phyloP scores from a whole-genome alignment of 1,284 basidiomycete species.

The Malassezia japonica region DNA sequence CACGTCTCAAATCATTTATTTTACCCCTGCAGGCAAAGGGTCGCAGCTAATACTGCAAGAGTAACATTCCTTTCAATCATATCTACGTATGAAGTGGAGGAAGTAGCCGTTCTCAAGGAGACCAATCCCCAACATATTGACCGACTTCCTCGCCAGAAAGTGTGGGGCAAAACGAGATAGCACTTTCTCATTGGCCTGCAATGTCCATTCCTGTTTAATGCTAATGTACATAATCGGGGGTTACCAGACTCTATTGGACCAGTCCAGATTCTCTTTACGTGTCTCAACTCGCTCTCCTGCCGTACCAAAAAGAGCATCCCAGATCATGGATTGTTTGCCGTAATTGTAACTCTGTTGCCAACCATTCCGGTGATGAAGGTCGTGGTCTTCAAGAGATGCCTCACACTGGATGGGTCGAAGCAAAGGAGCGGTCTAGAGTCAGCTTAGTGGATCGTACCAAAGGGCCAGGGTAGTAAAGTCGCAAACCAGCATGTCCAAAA shows the following conservation, averaged over 20 bases:
- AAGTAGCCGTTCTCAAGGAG: no score
- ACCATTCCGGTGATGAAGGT: constrained; percentile 43
- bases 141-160: no score
- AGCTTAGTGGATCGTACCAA: neutral
- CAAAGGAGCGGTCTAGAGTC: constrained; percentile 20
- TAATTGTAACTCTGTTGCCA: constrained; percentile 32
- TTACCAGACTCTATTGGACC: neutral
- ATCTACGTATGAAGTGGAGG: no score
- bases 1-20: no score
- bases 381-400: constrained; percentile 43
- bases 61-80: no score
- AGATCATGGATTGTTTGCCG: constrained; percentile 42
- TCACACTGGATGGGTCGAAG: constrained; percentile 30
- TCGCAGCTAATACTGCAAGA: no score
- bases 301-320: constrained; percentile 41
- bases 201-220: no score
- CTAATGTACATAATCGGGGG: no score
- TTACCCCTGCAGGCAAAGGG: no score
- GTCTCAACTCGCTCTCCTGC: constrained; percentile 30
- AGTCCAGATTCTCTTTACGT: constrained; percentile 20
- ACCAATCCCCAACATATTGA: no score
- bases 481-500: constrained; percentile 33
- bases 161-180: no score
- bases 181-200: no score
- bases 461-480: constrained; percentile 24